phyloP scores from a whole-genome alignment of 2,329 filamentous ascomycete genomes.

The Fusarium sp. region DNA sequence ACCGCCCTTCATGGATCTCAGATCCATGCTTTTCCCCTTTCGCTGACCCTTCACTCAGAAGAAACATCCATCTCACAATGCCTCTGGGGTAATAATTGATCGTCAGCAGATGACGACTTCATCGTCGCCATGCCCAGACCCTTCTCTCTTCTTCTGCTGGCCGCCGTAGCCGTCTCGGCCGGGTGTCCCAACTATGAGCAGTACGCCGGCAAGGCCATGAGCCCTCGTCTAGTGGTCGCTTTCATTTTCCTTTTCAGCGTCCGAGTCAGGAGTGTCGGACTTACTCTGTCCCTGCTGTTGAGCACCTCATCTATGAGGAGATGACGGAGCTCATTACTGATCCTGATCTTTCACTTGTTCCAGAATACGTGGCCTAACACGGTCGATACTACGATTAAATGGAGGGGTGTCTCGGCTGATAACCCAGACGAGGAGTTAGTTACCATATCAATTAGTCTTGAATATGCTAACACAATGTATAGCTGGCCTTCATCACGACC shows the following conservation, averaged over 20 bases:
- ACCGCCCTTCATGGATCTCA: slow-evolving; percentile 10
- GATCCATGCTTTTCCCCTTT: background rate
- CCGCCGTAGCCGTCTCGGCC: slow-evolving; percentile 37
- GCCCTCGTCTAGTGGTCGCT: slow-evolving; percentile 81
- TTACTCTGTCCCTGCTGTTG: slow-evolving; percentile 81
- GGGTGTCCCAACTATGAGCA: slow-evolving; percentile 52
- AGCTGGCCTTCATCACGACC: slow-evolving; percentile 84
- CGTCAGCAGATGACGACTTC: slow-evolving; percentile 14
- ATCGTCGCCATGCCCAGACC: slow-evolving; percentile 17
- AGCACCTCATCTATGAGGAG: slow-evolving; percentile 74
- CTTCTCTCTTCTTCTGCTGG: slow-evolving; percentile 8
- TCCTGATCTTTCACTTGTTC: slow-evolving; percentile 78
- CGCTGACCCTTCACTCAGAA: background rate
- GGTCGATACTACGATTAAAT: slow-evolving; percentile 78
- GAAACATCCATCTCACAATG: slow-evolving; percentile 11
- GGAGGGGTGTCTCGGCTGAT: slow-evolving; percentile 71
- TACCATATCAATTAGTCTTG: background rate
- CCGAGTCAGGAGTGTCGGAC: slow-evolving; percentile 82
- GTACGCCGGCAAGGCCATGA: slow-evolving; percentile 62
- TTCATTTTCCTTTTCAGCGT: slow-evolving; percentile 83
- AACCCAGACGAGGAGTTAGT: slow-evolving; percentile 68
- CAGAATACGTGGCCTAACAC: slow-evolving; percentile 81
- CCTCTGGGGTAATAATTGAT: slow-evolving; percentile 9
- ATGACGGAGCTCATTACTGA: slow-evolving; percentile 79
- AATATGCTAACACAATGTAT: slow-evolving; percentile 4